Evolutionary conservation across 495 filamentous ascomycete species (phyloP).

Genomic region (Cercophora newfieldiana): DNA sequence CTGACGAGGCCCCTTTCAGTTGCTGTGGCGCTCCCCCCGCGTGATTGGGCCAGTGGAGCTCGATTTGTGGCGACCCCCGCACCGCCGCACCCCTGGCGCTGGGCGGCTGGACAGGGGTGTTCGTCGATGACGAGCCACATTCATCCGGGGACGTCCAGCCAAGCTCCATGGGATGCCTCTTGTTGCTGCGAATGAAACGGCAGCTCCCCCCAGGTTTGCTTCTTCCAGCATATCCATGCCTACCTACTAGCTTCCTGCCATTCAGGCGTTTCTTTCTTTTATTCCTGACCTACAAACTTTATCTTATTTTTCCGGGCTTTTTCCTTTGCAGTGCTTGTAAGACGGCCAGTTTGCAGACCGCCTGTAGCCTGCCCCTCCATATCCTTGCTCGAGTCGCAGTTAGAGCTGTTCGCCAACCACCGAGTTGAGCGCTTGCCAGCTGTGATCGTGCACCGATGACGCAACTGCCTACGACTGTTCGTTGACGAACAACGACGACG

Average conservation of each 20-base stretch:
- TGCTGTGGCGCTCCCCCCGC: background rate
- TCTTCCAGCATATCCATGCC: background rate
- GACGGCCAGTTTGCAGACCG: background rate
- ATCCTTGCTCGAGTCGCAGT: background rate
- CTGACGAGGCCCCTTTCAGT: slow-evolving; percentile 18
- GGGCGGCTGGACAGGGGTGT: background rate
- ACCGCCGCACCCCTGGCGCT: slow-evolving; percentile 1
- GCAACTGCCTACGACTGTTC: slow-evolving; percentile 24
- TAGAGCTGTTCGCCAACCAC: background rate
- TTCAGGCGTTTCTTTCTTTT: background rate
- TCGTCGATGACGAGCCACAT: slow-evolving; percentile 2
- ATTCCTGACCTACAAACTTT: background rate
- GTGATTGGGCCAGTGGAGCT: slow-evolving; percentile 11
- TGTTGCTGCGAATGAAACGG: background rate
- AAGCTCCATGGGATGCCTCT: slow-evolving; percentile 6
- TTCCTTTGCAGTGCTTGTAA: background rate
- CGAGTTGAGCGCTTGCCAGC: background rate
- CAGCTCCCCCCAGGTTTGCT: background rate
- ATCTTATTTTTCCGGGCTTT: background rate
- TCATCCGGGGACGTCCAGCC: background rate
- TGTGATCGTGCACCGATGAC: slow-evolving; percentile 22
- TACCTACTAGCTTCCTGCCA: background rate
- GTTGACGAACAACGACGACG: background rate
- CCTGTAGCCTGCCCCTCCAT: background rate
- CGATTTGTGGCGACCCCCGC: background rate